Conservation (phyloP, 192 early-diverging fungal genomes). For the Diversispora eburnea region DNA sequence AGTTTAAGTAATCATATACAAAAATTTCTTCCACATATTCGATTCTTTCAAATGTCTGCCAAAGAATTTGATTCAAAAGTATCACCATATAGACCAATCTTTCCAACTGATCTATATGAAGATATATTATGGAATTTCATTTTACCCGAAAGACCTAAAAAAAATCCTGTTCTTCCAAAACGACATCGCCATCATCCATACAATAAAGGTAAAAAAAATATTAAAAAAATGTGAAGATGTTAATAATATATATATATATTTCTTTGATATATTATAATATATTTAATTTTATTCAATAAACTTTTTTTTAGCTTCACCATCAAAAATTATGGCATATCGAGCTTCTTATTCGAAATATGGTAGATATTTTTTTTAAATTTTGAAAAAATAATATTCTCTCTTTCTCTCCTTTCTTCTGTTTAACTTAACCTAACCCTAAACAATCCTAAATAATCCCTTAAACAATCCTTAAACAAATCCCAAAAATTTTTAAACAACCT, state of each 20-base stretch:
- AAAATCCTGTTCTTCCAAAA: constrained; percentile 4
- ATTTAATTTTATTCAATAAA: not conserved
- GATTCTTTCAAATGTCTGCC: constrained; percentile 19
- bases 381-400: not conserved
- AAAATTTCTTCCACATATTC: constrained; percentile 5
- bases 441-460: not conserved
- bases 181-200: constrained; percentile 2
- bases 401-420: not conserved
- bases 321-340: constrained; percentile 1
- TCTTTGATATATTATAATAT: not conserved
- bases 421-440: not conserved
- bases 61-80: constrained; percentile 21
- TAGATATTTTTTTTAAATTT: not conserved
- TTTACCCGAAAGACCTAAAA: constrained; percentile 4
- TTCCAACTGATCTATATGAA: constrained; percentile 16
- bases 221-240: not conserved
- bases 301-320: not conserved
- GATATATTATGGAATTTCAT: constrained; percentile 19
- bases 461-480: too few species aligned
- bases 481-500: too few species aligned
- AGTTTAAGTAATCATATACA: not conserved
- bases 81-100: not conserved
- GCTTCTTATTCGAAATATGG: constrained; percentile 8
- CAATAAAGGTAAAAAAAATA: not conserved
- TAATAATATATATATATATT: not conserved